Base-by-base conservation (phyloP, 2,329 filamentous ascomycete genomes). In the Colletotrichum somersetense region DNA sequence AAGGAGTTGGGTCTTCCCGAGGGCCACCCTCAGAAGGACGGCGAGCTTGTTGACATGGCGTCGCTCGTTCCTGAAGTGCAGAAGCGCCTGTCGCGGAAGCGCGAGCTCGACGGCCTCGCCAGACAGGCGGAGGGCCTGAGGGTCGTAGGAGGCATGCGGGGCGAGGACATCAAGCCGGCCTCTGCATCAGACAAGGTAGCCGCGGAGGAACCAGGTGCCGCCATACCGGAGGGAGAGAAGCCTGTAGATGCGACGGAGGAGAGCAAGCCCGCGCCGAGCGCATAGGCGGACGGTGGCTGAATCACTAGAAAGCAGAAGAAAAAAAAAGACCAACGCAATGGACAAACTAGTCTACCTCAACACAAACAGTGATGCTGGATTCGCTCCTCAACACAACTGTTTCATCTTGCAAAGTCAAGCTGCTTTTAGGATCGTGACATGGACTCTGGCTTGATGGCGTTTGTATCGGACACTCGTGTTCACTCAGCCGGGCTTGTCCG, bases 11-110 rank as follows among this genome's bases (percentile, higher is more conserved):
- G 94, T 57, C 85, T 97, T 67, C 88, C 89, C 4, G 92, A 96
- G 52, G 94, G 91, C 35, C 93, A 98, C 86, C 91, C 94, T 0
- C 94, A 97, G 81, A 97, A 98, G 85, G 93, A 97, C 72, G 96
- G 95, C 62, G 88, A 95, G 53, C 83, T 95, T 68, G 89, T 98
- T 30, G 85, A 91, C 65, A 86, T 92, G 74, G 82, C 82, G 42
- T 85, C 91, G 67, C 82, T 95, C 78, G 89, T 91, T 3, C 80
- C 84, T 16, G 92, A 94, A 81, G 86, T 95, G 53, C 89, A 87
- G 80, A 77, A 73, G 73, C 79, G 83, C 20, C 80, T 86, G 62
- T 78, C 80, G 68, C 80, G 83, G 71, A 85, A 84, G 77, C 79
- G 81, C 62, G 80, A 82, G 76, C 77, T 86, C 46, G 85, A 87